Percentiles rank a stretch among this genome's conserved stretches.
These are phyloP conservation scores for Suillus spraguei DNA, from an alignment of 768 basidiomycete species.

Conservation along the genomic window DNA sequence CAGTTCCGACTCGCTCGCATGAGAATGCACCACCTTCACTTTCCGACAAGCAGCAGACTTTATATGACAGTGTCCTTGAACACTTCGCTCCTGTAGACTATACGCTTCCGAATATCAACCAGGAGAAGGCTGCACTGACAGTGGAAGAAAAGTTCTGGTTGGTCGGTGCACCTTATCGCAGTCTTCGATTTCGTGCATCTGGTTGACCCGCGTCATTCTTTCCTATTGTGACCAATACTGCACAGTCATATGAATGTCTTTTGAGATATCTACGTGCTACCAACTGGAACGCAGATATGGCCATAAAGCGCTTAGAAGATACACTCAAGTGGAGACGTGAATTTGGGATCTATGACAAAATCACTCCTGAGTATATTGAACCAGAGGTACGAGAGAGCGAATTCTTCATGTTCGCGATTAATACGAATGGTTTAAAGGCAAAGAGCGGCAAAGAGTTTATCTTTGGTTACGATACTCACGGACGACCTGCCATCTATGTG, in stretches of 20 bases:
- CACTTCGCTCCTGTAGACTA: conserved; percentile 61
- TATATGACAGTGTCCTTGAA: conserved; percentile 56
- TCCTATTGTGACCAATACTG: no score
- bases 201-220: conserved; percentile 11
- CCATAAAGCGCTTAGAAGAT: conserved; percentile 66
- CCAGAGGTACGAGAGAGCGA: conserved; percentile 58
- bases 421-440: conserved; percentile 42
- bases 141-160: conserved; percentile 83
- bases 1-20: conserved; percentile 28
- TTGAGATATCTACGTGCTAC: conserved; percentile 77
- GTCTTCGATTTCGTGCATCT: not conserved
- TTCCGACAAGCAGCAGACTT: conserved; percentile 45
- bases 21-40: conserved; percentile 38
- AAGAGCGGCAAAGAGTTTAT: conserved; percentile 81
- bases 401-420: not conserved
- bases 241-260: conserved; percentile 67
- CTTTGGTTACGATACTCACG: conserved; percentile 71
- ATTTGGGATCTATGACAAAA: conserved; percentile 66
- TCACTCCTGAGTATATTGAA: conserved; percentile 66
- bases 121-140: conserved; percentile 46
- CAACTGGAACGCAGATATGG: conserved; percentile 65
- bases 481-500: conserved; percentile 74
- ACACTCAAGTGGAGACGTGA: conserved; percentile 83
- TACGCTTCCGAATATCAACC: conserved; percentile 46
- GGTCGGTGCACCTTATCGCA: conserved; percentile 36